phyloP scores from a whole-genome alignment of 2,329 filamentous ascomycete species.

The Pseudocercospora pini-densiflorae region DNA sequence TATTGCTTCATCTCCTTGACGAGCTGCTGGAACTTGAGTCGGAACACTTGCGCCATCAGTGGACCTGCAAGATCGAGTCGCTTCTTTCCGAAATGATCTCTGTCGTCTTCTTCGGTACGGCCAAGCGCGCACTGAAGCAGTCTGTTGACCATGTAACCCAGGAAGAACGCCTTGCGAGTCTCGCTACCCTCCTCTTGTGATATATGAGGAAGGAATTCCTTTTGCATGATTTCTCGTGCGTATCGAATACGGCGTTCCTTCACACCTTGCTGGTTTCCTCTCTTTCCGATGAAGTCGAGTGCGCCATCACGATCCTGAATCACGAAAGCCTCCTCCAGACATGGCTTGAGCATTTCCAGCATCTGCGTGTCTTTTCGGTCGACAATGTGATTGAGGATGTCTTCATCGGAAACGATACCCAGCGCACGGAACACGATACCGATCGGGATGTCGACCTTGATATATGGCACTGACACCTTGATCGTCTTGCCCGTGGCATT shows the following conservation, averaged over 20 bases:
- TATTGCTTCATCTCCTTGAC: constrained; percentile 90
- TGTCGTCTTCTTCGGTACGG: constrained; percentile 90
- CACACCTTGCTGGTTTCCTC: constrained; percentile 75
- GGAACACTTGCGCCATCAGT: constrained; percentile 93
- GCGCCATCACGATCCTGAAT: constrained; percentile 96
- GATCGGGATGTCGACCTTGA: constrained; percentile 91
- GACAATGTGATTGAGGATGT: constrained; percentile 97
- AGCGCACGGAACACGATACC: constrained; percentile 95
- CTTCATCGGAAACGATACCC: constrained; percentile 94
- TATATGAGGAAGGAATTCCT: constrained; percentile 95
- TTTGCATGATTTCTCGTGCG: constrained; percentile 92
- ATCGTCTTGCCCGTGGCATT: constrained; percentile 89
- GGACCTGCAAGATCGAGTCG: constrained; percentile 93
- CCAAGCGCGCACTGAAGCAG: constrained; percentile 92
- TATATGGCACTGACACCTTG: constrained; percentile 87
- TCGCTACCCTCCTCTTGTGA: constrained; percentile 94
- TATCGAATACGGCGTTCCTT: constrained; percentile 90
- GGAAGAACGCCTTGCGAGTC: constrained; percentile 95
- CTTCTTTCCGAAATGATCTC: constrained; percentile 99
- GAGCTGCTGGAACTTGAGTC: constrained; percentile 86
- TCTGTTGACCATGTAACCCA: constrained; percentile 98
- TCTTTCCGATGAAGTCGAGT: constrained; percentile 92
- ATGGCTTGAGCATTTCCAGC: constrained; percentile 96
- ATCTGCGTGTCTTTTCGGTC: constrained; percentile 94
- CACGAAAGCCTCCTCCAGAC: constrained; percentile 94